A percentile compares a stretch with the other conserved stretches of the same genome.
Evolutionary conservation across 495 filamentous ascomycete species (phyloP).

Genomic region (Penicillium ochrochloron): DNA sequence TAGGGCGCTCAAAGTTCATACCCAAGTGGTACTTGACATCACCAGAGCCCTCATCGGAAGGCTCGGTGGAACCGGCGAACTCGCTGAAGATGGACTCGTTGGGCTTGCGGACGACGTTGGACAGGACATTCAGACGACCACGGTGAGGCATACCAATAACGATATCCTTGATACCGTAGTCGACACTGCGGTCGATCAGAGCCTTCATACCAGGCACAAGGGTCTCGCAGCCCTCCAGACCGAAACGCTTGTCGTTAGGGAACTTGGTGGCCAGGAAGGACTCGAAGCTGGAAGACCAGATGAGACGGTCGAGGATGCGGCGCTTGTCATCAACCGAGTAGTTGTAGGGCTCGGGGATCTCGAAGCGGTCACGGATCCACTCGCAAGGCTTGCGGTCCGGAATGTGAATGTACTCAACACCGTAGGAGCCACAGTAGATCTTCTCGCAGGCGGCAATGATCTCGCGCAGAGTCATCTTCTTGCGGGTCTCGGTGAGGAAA

Average conservation of each 20-base stretch:
- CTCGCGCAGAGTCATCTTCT: slow-evolving; percentile 96
- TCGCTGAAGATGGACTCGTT: slow-evolving; percentile 99
- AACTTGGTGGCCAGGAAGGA: slow-evolving; percentile 93
- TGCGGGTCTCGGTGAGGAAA: slow-evolving; percentile 82
- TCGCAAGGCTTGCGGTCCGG: slow-evolving; percentile 97
- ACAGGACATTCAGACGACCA: slow-evolving; percentile 96
- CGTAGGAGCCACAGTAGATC: slow-evolving; percentile 95
- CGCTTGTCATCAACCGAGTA: slow-evolving; percentile 98
- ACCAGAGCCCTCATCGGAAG: slow-evolving; percentile 93
- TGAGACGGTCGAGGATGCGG: slow-evolving; percentile 92
- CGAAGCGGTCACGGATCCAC: slow-evolving; percentile 93
- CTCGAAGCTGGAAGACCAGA: slow-evolving; percentile 98
- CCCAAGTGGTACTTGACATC: slow-evolving; percentile 99
- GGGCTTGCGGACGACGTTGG: slow-evolving; percentile 97
- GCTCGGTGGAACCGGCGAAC: slow-evolving; percentile 86
- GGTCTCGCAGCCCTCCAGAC: slow-evolving; percentile 94
- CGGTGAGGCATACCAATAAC: slow-evolving; percentile 99
- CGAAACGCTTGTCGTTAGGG: slow-evolving; percentile 99
- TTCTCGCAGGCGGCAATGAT: slow-evolving; percentile 92
- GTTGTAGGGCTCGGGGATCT: slow-evolving; percentile 91
- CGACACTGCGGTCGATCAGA: slow-evolving; percentile 94
- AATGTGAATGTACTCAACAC: slow-evolving; percentile 98
- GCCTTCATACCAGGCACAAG: slow-evolving; percentile 99
- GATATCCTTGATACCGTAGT: slow-evolving; percentile 98
- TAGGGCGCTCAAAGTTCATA: slow-evolving; percentile 99